Conservation (phyloP, 768 basidiomycete genomes). For the Coprinopsis marcescibilis region DNA sequence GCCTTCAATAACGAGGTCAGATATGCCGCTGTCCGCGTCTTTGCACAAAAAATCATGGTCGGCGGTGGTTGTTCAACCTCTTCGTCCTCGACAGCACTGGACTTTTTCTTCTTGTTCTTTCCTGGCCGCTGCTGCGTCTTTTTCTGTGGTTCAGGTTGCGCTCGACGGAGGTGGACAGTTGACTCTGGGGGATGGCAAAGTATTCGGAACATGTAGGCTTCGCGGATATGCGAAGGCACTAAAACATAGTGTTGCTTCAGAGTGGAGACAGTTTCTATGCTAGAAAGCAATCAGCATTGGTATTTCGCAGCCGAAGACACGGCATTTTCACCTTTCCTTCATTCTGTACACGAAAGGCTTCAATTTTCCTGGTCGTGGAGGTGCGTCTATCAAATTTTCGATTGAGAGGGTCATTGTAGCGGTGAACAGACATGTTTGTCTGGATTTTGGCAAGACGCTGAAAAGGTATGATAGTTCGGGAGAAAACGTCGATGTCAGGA, state of each 20-base stretch:
- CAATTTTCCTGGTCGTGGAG: slow-evolving; percentile 77
- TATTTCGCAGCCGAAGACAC: not conserved
- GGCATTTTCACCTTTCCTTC: slow-evolving; percentile 50
- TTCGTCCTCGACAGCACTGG: slow-evolving; percentile 39
- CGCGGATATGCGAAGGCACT: slow-evolving; percentile 91
- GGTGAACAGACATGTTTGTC: slow-evolving; percentile 97
- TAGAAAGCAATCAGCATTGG: slow-evolving; percentile 24
- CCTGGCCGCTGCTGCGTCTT: slow-evolving; percentile 21
- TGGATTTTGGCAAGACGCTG: slow-evolving; percentile 64
- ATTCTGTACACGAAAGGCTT: slow-evolving; percentile 84
- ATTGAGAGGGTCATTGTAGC: slow-evolving; percentile 90
- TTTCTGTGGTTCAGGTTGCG: slow-evolving; percentile 48
- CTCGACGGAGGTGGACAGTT: slow-evolving; percentile 60
- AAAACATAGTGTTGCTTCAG: slow-evolving; percentile 88
- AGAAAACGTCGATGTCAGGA: slow-evolving; percentile 85
- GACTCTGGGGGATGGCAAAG: slow-evolving; percentile 85
- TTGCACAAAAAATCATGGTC: slow-evolving; percentile 91
- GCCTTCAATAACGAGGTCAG: slow-evolving; percentile 74
- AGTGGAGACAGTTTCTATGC: slow-evolving; percentile 84
- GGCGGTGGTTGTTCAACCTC: slow-evolving; percentile 78
- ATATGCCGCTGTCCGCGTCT: slow-evolving; percentile 85
- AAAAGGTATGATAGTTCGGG: slow-evolving; percentile 81
- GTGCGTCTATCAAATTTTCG: slow-evolving; percentile 64
- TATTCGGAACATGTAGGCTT: slow-evolving; percentile 85
- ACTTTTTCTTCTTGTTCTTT: slow-evolving; percentile 21